A percentile compares a stretch with the other conserved stretches of the same genome.
phyloP scores from a whole-genome alignment of 768 basidiomycete genomes.

The Tephrocybe sp. region DNA sequence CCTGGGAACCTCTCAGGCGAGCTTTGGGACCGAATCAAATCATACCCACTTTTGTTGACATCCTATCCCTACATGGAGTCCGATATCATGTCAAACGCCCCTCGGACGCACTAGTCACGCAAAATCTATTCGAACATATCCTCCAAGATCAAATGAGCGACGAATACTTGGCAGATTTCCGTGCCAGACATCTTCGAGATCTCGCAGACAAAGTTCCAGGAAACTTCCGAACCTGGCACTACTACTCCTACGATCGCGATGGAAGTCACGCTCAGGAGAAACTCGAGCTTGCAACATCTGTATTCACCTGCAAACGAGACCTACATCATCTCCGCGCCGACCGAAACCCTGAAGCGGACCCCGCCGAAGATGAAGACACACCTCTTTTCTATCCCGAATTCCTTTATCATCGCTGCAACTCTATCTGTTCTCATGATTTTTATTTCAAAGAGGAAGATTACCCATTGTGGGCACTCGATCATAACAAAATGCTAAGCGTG shows the following conservation, averaged over 20 bases:
- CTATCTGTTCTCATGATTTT: slow-evolving; percentile 5
- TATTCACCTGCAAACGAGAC: slow-evolving; percentile 25
- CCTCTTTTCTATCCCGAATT: slow-evolving; percentile 35
- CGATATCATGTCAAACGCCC: slow-evolving; percentile 18
- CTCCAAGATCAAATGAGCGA: background rate
- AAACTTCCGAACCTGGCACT: no score
- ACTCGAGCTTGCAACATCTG: slow-evolving; percentile 23
- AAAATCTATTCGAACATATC: background rate
- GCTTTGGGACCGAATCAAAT: slow-evolving; percentile 14
- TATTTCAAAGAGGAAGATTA: slow-evolving; percentile 1
- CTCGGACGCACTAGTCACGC: background rate
- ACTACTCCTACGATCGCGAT: no score
- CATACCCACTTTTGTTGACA: slow-evolving; percentile 26
- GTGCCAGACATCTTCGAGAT: background rate
- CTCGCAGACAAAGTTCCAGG: background rate
- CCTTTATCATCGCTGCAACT: slow-evolving; percentile 30
- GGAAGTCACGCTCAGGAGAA: background rate
- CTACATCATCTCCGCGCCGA: background rate
- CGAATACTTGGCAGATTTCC: background rate
- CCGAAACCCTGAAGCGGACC: background rate
- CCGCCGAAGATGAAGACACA: slow-evolving; percentile 2
- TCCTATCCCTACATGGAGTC: slow-evolving; percentile 17
- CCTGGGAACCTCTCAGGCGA: slow-evolving; percentile 23
- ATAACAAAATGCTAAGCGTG: slow-evolving; percentile 16
- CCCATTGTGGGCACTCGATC: background rate